Conservation (phyloP, 1,284 basidiomycete genomes). For the Cutaneotrichosporon sp. region DNA sequence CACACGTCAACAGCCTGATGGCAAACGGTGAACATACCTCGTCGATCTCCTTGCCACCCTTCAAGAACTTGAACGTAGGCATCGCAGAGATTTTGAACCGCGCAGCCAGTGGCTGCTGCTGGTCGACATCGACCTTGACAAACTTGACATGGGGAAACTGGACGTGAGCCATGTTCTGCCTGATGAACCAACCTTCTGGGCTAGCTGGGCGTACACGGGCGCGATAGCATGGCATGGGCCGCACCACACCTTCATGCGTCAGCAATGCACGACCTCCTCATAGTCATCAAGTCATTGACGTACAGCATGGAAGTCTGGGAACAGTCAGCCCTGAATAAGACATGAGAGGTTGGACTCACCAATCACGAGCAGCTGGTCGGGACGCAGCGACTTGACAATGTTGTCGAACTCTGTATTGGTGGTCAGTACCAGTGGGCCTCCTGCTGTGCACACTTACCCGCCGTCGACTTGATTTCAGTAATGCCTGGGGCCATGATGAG, state of each 20-base stretch:
- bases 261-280: not conserved
- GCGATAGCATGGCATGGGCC: slow-evolving; percentile 47
- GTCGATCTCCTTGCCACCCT: slow-evolving; percentile 45
- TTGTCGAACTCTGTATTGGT: slow-evolving; percentile 6
- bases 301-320: slow-evolving; percentile 40
- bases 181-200: slow-evolving; percentile 22
- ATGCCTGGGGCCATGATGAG: slow-evolving; percentile 5
- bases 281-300: not conserved
- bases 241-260: slow-evolving; percentile 25
- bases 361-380: slow-evolving; percentile 10
- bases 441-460: not conserved
- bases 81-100: slow-evolving; percentile 48
- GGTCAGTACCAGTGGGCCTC: not conserved
- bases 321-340: not conserved
- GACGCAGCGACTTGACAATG: slow-evolving; percentile 6
- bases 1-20: not conserved
- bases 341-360: not conserved
- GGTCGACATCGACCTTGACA: slow-evolving; percentile 51
- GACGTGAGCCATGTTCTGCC: not conserved
- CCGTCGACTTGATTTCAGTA: slow-evolving; percentile 6
- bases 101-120: slow-evolving; percentile 42
- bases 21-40: slow-evolving; percentile 25
- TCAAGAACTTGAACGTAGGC: slow-evolving; percentile 52
- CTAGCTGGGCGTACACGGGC: slow-evolving; percentile 39
- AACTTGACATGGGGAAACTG: slow-evolving; percentile 38